A percentile compares a stretch with the other conserved stretches of the same genome.
Conservation (phyloP, 441 rosid genomes). For the Geranium incanum region DNA sequence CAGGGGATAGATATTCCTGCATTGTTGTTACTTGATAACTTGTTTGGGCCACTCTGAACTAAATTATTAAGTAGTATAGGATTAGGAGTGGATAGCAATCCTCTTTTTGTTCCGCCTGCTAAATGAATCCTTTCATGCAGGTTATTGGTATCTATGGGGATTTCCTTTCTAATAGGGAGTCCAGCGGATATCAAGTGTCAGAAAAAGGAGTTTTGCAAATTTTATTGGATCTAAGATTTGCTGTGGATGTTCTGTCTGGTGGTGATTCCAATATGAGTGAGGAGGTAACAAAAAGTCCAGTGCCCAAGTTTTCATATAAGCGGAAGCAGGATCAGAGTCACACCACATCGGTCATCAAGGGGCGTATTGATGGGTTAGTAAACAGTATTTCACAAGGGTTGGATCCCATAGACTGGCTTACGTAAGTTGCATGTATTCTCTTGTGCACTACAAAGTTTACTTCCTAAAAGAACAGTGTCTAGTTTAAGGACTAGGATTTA, state of each 20-base stretch:
- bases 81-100: background rate
- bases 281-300: slow-evolving; percentile 44
- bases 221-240: slow-evolving; percentile 76
- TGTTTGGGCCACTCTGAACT: background rate
- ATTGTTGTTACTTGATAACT: background rate
- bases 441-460: background rate
- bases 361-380: slow-evolving; percentile 56
- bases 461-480: background rate
- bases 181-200: slow-evolving; percentile 54
- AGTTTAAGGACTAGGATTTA: background rate
- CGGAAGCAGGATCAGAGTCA: slow-evolving; percentile 58
- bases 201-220: slow-evolving; percentile 90
- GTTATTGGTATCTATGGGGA: slow-evolving; percentile 59
- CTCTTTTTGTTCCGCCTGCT: background rate
- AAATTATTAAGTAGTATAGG: background rate
- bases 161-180: slow-evolving; percentile 57
- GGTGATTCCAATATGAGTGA: slow-evolving; percentile 43
- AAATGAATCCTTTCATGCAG: slow-evolving; percentile 33
- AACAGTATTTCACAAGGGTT: slow-evolving; percentile 55
- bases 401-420: slow-evolving; percentile 98
- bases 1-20: background rate
- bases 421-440: slow-evolving; percentile 46
- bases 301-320: slow-evolving; percentile 50
- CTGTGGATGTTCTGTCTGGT: slow-evolving; percentile 76
- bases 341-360: slow-evolving; percentile 41